Base-by-base conservation (phyloP, 768 basidiomycete species). In the Exidia glandulosa region DNA sequence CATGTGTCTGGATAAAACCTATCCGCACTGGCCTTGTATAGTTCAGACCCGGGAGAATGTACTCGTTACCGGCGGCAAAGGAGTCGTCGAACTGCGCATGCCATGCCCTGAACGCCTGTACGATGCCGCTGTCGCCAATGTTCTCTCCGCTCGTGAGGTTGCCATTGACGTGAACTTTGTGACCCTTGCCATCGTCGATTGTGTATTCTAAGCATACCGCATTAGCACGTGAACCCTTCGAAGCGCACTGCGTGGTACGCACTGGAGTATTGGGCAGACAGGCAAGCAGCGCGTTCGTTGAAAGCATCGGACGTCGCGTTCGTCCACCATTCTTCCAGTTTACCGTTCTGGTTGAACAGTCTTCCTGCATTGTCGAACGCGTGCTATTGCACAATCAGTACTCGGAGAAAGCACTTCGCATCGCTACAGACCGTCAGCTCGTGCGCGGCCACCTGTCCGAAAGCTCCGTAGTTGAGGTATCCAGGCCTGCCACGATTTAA, bases 21-120 rank as follows among this genome's bases (percentile, higher is more conserved):
- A 14, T 9, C 10, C 25, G 19, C 50, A 60, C 76, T 55, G 57
- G 84, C 88, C 86, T 81, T 2, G 88, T 87, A 66, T 79, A 88
- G 56, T 80, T 74, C 61, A 97, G 71, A 19, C 94, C 94, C 12
- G 94, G 94, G 16, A 97, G 81, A 25, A 88, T 71, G 66, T 83
- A 86, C 67, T 93, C 88, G 33, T 77, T 76, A 0, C 83, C 85
- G 9, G 73, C 77, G 55, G 78, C 69, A 58, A 78, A 73, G 1
- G 86, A 85, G n/a, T 75, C 72, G 55, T 81, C 71, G 66, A 78
- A 87, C 61, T 91, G 88, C 16, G 78, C 77, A 70, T 90, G 85
- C 96, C 96, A 99, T 19, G 96, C 96, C 12, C 88, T 81, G 71
- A 84, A 95, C 0, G 94, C 85, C 70, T 92, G 90, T 48, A 93